Conservation (phyloP, 2,329 filamentous ascomycete species). For the Dactylellina cionopaga region DNA sequence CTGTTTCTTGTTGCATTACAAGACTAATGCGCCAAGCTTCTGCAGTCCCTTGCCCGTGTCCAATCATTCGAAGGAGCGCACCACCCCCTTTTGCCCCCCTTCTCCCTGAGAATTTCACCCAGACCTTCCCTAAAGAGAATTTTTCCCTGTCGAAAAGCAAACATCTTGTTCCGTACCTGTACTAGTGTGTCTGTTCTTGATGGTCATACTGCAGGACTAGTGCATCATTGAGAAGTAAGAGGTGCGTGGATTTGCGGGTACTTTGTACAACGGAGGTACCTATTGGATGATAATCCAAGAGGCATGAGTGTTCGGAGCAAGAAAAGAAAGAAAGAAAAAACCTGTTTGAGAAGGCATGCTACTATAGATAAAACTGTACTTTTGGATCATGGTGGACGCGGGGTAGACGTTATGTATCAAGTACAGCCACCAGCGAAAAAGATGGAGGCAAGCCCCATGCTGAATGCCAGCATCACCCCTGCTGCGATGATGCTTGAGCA, state of each 20-base stretch:
- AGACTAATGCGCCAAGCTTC: constrained; percentile 49
- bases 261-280: constrained; percentile 41
- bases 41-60: constrained; percentile 23
- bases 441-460: constrained; percentile 30
- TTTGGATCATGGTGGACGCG: constrained; percentile 21
- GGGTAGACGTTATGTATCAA: constrained; percentile 49
- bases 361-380: not conserved
- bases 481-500: constrained; percentile 19
- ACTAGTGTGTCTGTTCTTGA: constrained; percentile 38
- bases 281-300: constrained; percentile 32
- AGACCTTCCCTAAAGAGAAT: constrained; percentile 52
- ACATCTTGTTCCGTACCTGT: constrained; percentile 41
- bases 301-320: constrained; percentile 20
- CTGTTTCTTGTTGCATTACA: constrained; percentile 50
- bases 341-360: constrained; percentile 12
- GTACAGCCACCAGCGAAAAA: constrained; percentile 34
- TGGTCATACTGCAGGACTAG: constrained; percentile 52
- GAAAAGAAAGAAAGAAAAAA: too few relatives aligned
- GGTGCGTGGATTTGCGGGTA: constrained; percentile 45
- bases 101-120: constrained; percentile 39
- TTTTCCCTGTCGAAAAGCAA: constrained; percentile 47
- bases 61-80: constrained; percentile 28
- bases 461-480: constrained; percentile 37
- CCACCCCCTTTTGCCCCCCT: constrained; percentile 44
- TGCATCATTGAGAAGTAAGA: constrained; percentile 36